phyloP scores from a whole-genome alignment of 345 rosid genomes.

The Salix viminalis region DNA sequence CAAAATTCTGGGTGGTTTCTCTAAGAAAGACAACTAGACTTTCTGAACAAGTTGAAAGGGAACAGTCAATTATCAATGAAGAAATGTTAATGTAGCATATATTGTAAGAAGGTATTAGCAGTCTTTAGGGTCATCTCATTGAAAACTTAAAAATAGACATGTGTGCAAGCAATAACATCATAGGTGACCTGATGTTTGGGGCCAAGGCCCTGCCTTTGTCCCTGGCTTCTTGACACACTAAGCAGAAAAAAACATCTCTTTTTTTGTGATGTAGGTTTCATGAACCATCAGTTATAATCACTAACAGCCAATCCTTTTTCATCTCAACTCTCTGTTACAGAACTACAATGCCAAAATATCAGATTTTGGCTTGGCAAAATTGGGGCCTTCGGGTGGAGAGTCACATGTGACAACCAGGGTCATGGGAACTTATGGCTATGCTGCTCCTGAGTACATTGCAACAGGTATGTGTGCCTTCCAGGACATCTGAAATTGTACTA shows the following conservation, averaged over 20 bases:
- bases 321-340: conserved; percentile 20
- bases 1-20: not conserved
- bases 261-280: not conserved
- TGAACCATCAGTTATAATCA: not conserved
- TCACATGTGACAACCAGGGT: conserved; percentile 44
- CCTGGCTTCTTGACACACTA: not conserved
- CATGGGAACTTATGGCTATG: conserved; percentile 48
- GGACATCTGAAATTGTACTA: not conserved
- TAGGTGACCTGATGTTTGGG: not conserved
- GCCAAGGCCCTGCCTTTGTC: not conserved
- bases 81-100: not conserved
- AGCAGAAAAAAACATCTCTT: not conserved
- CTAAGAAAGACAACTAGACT: not conserved
- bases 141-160: not conserved
- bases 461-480: conserved; percentile 37
- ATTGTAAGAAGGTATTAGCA: not conserved
- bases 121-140: not conserved
- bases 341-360: conserved; percentile 53
- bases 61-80: not conserved
- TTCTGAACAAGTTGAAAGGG: not conserved
- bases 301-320: not conserved
- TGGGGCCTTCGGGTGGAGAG: conserved; percentile 53
- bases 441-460: conserved; percentile 67
- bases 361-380: conserved; percentile 68
- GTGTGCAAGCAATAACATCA: not conserved